Evolutionary conservation across 2,329 filamentous ascomycete species (phyloP), one percentile per base, ranked within the genome.

Genomic region (Colletotrichum echinochloae): DNA sequence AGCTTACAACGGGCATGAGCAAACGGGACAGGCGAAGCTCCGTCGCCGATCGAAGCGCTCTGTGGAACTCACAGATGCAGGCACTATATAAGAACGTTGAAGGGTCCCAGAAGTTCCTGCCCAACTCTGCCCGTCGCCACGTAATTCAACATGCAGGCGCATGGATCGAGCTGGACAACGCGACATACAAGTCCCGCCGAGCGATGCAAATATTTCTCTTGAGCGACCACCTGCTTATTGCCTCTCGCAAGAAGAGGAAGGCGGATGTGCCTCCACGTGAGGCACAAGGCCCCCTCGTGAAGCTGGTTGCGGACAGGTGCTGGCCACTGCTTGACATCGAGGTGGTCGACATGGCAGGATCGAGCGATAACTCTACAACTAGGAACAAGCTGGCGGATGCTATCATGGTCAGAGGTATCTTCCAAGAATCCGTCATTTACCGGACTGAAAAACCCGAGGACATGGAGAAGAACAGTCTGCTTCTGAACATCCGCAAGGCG

Each of bases 81-180:
- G 91, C 94, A 30, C 84, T 99, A 55, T 99, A 96, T 90, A 98
- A 98, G 83, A 93, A 92, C 52, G 94, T 99, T n/a, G 96, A 98
- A 80, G 95, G 95, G 1, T 97, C 95, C 12, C 96, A 99, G 77
- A 98, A 98, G 79, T 99, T 97, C 77, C 84, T 99, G 14, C 96
- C 96, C 18, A 96, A 95, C 65, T 88, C 94, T 26, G 90, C 93
- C 26, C 95, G 95, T n/a, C 91, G 96, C 48, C 97, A 98, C 79
- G 94, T 99, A 55, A 90, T 98, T 2, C 91, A 97, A 79, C 95
- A 98, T 80, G 97, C 94, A 5, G 92, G 94, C 1, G 89, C 92
- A 57, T 99, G 96, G 96, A 93, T 98, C 70, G 95, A 99, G 82
- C 86, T 99, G 72, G 97, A 99, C 81, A 97, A 96, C 73, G 96